Conservation (phyloP, 2,329 filamentous ascomycete species). For the Acrodontium crateriforme region DNA sequence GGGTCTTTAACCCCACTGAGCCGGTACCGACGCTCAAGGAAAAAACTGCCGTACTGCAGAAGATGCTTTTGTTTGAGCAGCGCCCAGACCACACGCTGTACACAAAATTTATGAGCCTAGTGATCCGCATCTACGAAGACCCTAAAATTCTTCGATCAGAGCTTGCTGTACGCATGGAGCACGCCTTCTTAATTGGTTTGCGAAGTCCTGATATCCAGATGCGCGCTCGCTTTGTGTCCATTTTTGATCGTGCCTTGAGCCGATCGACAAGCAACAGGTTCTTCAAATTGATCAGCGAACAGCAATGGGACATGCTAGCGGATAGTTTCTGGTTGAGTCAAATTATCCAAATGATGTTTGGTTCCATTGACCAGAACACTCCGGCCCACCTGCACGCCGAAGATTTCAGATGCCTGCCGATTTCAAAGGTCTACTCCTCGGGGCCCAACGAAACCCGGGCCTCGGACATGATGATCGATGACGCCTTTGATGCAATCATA, state of each 20-base stretch:
- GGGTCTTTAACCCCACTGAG: constrained; percentile 92
- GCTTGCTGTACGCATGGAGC: constrained; percentile 91
- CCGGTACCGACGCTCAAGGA: constrained; percentile 96
- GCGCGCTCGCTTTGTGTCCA: constrained; percentile 90
- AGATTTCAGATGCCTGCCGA: constrained; percentile 66
- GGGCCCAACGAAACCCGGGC: constrained; percentile 57
- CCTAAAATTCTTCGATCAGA: constrained; percentile 90
- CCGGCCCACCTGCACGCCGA: constrained; percentile 64
- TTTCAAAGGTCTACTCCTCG: constrained; percentile 58
- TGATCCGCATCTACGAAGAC: constrained; percentile 96
- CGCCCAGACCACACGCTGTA: constrained; percentile 71
- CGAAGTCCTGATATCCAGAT: constrained; percentile 88
- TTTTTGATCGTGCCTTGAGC: constrained; percentile 91
- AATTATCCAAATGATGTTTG: constrained; percentile 82
- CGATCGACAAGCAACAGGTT: constrained; percentile 79
- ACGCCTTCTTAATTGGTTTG: constrained; percentile 92
- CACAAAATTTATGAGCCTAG: constrained; percentile 84
- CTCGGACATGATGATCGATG: constrained; percentile 58
- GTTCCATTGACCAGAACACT: constrained; percentile 76
- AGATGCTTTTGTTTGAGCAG: constrained; percentile 93
- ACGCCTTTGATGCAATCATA: constrained; percentile 69
- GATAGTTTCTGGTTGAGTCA: constrained; percentile 97
- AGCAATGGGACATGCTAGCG: constrained; percentile 91
- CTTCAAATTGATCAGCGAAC: constrained; percentile 74
- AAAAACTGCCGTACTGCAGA: constrained; percentile 96